Base-by-base conservation (phyloP, 257 asterid species). In the Primulina huaijiensis region DNA sequence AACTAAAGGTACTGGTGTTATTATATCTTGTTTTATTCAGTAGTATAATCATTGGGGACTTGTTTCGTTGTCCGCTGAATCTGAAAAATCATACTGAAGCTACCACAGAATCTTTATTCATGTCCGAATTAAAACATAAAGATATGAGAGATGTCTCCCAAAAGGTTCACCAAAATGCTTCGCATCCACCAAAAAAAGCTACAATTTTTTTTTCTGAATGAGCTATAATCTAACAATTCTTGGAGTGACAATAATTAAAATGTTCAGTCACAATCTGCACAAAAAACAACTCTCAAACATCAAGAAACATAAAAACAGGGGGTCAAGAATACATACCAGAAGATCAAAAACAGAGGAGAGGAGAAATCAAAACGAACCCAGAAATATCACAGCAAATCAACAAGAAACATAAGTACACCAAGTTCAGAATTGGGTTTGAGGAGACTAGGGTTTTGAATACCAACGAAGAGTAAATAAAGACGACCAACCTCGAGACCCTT, bases 391-490 rank as follows among this genome's bases (percentile, higher is more conserved):
- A 78, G 40, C 62, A 56, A 46, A 77, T 75, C 59, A 60, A 21
- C 65, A 75, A 72, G 64, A 68, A 72, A 83, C 50, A 67, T 43
- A 72, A 11, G 16, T 14, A 53, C 55, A 57, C 46, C 30, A 68
- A 56, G 50, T 63, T 71, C 30, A 72, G 80, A 72, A 62, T 67
- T 67, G 68, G 72, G 67, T 68, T 68, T 66, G 71, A 73, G 75
- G 65, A 68, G 67, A 78, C 25, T 46, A 40, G 76, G 78, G 57
- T 65, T 76, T 79, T 80, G 83, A 83, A 80, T 17, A 70, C 31
- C 38, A 60, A 68, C 17, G 69, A 64, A 68, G 31, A 71, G 70
- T 70, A 74, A 82, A 78, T 60, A 67, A 76, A 79, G 55, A 56
- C 52, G 46, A 46, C 74, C 50, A 43, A 31, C 65, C 31, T 59